A percentile compares a stretch with the other conserved stretches of the same genome.
Evolutionary conservation across 2,329 filamentous ascomycete species (phyloP).

Genomic region (Knufia fluminis): DNA sequence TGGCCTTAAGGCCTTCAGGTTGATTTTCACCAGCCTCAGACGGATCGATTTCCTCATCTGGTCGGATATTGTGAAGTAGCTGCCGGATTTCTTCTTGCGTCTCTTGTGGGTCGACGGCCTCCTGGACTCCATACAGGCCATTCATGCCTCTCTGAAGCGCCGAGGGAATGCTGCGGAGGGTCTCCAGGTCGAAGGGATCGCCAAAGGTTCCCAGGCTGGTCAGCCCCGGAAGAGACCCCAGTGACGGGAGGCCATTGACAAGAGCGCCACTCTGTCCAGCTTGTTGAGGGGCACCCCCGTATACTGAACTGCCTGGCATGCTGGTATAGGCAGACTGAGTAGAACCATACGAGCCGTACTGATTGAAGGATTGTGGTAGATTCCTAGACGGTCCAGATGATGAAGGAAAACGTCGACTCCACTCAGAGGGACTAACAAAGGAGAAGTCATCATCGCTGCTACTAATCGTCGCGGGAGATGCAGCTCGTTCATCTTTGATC

Average conservation of each 20-base stretch:
- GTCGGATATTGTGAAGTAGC: slow-evolving; percentile 62
- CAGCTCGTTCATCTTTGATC: not conserved
- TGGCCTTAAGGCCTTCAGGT: slow-evolving; percentile 57
- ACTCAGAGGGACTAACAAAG: not conserved
- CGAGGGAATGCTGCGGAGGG: not conserved
- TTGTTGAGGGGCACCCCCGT: slow-evolving; percentile 4
- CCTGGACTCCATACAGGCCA: not conserved
- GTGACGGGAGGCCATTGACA: not conserved
- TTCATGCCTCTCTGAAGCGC: not conserved
- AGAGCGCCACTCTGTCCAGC: slow-evolving; percentile 3
- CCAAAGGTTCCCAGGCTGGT: not conserved
- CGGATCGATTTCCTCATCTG: slow-evolving; percentile 62
- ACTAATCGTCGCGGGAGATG: not conserved
- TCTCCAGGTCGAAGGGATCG: slow-evolving; percentile 1
- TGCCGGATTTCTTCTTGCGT: slow-evolving; percentile 60
- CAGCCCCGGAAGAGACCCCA: not conserved
- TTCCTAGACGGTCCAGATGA: not conserved
- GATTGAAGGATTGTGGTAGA: slow-evolving; percentile 2
- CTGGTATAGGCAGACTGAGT: slow-evolving; percentile 9
- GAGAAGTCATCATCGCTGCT: slow-evolving; percentile 5
- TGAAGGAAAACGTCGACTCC: not conserved
- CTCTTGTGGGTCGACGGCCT: slow-evolving; percentile 37
- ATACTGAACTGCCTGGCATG: slow-evolving; percentile 15
- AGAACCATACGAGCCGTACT: slow-evolving; percentile 14
- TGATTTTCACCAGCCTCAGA: slow-evolving; percentile 54